Evolutionary conservation across 73 alveolate species (phyloP).

Genomic region (Diophrys sp.): DNA sequence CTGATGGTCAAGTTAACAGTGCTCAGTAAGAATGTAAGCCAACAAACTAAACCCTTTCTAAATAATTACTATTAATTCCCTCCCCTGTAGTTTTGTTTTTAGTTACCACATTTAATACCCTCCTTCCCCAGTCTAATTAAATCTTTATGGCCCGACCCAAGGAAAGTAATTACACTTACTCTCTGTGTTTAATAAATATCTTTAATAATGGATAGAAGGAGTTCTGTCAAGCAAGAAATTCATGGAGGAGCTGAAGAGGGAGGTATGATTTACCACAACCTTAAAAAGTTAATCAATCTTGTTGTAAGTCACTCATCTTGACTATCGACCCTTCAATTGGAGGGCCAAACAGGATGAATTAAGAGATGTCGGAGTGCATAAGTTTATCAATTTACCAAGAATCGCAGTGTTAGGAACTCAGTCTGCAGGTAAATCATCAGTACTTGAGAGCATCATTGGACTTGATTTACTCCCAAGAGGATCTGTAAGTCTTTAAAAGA

Average conservation of each 20-base stretch:
- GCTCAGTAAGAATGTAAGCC: no score
- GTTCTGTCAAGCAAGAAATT: background rate
- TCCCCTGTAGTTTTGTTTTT: no score
- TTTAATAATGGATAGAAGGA: background rate
- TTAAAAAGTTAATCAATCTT: slow-evolving; percentile 69
- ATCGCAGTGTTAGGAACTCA: slow-evolving; percentile 78
- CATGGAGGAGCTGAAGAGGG: slow-evolving; percentile 1
- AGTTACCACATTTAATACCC: no score
- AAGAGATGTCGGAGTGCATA: slow-evolving; percentile 71
- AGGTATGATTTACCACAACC: slow-evolving; percentile 39
- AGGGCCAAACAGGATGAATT: slow-evolving; percentile 50
- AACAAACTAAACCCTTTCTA: no score
- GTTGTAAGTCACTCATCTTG: slow-evolving; percentile 45
- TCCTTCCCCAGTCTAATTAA: no score
- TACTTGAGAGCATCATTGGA: slow-evolving; percentile 82
- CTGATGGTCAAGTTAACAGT: no score
- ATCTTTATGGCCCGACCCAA: no score
- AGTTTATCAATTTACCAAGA: slow-evolving; percentile 73
- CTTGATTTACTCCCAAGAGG: slow-evolving; percentile 90
- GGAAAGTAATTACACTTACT: no score
- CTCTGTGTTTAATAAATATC: no score
- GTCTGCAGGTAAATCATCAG: slow-evolving; percentile 82
- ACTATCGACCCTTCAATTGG: background rate
- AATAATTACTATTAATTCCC: no score
- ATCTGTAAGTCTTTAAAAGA: slow-evolving; percentile 43